Conservation (phyloP, 352 stramenopile genomes). For the Peronospora tabacina region DNA sequence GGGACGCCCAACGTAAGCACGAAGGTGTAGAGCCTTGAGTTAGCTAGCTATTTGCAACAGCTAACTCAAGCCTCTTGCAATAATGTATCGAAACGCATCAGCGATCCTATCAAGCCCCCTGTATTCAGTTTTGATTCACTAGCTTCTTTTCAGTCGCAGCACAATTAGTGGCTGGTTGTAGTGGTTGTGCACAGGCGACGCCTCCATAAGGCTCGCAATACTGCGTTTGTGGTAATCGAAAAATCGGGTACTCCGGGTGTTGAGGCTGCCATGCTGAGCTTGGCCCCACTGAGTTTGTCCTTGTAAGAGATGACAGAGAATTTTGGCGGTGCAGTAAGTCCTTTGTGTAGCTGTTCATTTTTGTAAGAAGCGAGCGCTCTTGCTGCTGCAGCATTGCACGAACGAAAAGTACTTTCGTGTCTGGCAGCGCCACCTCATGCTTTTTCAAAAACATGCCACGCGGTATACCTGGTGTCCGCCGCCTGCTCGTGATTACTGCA, state of each 20-base stretch:
- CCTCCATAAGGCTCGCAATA: constrained; percentile 27
- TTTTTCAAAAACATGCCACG: constrained; percentile 76
- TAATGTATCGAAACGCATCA: background rate
- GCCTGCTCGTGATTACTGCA: constrained; percentile 22
- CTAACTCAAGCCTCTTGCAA: constrained; percentile 1
- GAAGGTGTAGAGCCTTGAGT: too few relatives aligned
- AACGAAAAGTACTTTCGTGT: constrained; percentile 73
- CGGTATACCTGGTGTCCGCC: constrained; percentile 27
- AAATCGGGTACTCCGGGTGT: constrained; percentile 58
- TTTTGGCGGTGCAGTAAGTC: constrained; percentile 15
- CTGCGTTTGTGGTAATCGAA: constrained; percentile 48
- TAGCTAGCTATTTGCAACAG: too few relatives aligned
- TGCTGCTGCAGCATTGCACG: constrained; percentile 83
- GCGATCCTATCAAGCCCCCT: background rate
- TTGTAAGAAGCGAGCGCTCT: constrained; percentile 63
- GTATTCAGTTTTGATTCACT: background rate
- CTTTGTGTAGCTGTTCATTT: constrained; percentile 40
- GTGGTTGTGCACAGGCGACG: constrained; percentile 8
- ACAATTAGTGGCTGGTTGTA: constrained; percentile 8
- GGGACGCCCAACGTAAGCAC: constrained; percentile 67
- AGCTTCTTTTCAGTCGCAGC: constrained; percentile 6
- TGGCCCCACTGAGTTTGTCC: constrained; percentile 40
- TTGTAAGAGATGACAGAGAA: constrained; percentile 25
- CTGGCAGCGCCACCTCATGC: constrained; percentile 59
- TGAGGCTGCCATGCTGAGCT: constrained; percentile 37